These are phyloP conservation scores for Persicaria maculosa DNA, from an alignment of 148 eudicot species.

Conservation along the genomic window DNA sequence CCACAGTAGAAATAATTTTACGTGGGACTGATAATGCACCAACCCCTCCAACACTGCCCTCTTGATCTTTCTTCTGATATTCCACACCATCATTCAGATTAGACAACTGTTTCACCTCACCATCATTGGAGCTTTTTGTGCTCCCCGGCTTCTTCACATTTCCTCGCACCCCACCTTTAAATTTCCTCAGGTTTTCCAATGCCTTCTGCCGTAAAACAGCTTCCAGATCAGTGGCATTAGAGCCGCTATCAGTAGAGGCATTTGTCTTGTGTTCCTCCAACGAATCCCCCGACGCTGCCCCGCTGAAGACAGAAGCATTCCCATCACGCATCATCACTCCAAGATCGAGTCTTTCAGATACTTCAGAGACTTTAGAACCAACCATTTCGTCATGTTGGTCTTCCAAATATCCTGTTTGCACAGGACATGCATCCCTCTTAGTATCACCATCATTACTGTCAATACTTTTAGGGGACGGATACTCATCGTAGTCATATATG, in stretches of 20 bases:
- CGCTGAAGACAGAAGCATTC: conserved; percentile 14
- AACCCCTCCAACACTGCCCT: conserved; percentile 14
- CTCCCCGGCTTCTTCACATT: conserved; percentile 20
- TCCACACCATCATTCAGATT: conserved; percentile 16
- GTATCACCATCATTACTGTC: conserved; percentile 49
- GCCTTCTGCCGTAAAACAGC: conserved; percentile 65
- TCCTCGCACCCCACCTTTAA: conserved; percentile 29
- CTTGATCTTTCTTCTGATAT: conserved; percentile 12
- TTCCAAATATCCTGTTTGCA: conserved; percentile 19
- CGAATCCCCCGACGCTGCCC: background rate
- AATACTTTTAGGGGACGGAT: conserved; percentile 55
- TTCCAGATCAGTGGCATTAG: conserved; percentile 48
- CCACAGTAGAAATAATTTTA: conserved; percentile 14
- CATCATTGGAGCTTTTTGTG: conserved; percentile 16
- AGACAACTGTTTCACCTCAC: conserved; percentile 21
- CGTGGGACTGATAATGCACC: background rate
- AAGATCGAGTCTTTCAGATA: conserved; percentile 13
- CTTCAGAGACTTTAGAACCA: conserved; percentile 22
- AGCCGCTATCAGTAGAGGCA: conserved; percentile 20
- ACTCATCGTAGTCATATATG: conserved; percentile 51
- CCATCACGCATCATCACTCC: conserved; percentile 15
- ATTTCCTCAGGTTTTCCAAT: conserved; percentile 72
- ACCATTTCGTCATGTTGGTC: conserved; percentile 21
- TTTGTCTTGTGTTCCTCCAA: conserved; percentile 19
- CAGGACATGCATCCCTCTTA: conserved; percentile 28